phyloP scores from a whole-genome alignment of 495 filamentous ascomycete genomes.

The Neurospora sp. region DNA sequence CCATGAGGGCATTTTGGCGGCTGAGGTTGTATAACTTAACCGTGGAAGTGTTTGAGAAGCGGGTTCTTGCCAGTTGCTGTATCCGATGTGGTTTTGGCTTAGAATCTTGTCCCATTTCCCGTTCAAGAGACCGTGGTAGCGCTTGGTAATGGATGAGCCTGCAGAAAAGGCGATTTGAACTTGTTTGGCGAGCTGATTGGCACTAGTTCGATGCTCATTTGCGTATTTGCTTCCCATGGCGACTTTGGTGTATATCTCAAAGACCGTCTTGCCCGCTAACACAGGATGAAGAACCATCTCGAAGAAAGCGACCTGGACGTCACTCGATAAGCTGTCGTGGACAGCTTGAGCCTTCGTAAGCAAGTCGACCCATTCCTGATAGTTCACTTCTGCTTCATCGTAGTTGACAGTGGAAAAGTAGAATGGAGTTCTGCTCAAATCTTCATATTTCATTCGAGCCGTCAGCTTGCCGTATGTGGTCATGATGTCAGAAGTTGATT shows the following conservation, averaged over 20 bases:
- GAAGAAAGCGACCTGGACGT: slow-evolving; percentile 43
- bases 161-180: slow-evolving; percentile 43
- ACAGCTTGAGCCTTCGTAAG: slow-evolving; percentile 36
- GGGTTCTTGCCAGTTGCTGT: slow-evolving; percentile 44
- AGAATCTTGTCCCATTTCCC: slow-evolving; percentile 54
- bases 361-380: slow-evolving; percentile 44
- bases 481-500: slow-evolving; percentile 36
- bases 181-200: slow-evolving; percentile 40
- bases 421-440: slow-evolving; percentile 37
- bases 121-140: slow-evolving; percentile 44
- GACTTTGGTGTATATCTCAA: slow-evolving; percentile 24
- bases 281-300: slow-evolving; percentile 53
- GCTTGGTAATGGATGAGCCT: slow-evolving; percentile 42
- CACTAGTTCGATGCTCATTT: slow-evolving; percentile 15
- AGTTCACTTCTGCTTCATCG: slow-evolving; percentile 49
- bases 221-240: slow-evolving; percentile 14
- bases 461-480: slow-evolving; percentile 46
- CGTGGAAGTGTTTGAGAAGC: slow-evolving; percentile 42
- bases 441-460: slow-evolving; percentile 51
- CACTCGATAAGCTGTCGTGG: slow-evolving; percentile 30
- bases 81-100: slow-evolving; percentile 24
- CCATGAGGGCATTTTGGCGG: slow-evolving; percentile 41
- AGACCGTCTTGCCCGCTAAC: slow-evolving; percentile 36
- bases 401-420: slow-evolving; percentile 51
- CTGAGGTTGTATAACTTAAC: slow-evolving; percentile 33